Conservation (phyloP, 306 rosid species). For the Citrullus mucosospermus region DNA sequence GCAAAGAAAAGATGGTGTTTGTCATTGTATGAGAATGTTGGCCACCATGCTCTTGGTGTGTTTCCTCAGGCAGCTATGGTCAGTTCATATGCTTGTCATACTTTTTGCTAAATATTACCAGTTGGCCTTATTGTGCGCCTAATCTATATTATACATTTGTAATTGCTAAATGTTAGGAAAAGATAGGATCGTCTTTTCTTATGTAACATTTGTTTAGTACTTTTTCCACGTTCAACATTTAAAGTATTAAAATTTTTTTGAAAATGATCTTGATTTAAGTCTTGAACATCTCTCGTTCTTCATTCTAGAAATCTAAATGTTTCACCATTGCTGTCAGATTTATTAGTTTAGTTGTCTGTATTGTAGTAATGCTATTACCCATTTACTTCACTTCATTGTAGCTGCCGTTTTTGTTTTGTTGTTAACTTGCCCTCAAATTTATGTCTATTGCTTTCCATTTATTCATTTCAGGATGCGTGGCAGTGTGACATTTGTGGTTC, state of each 20-base stretch:
- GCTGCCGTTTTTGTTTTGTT: background rate
- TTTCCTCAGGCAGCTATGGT: constrained; percentile 94
- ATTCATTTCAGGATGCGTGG: constrained; percentile 69
- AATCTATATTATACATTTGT: background rate
- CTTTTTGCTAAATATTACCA: background rate
- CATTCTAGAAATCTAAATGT: background rate
- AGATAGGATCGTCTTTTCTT: background rate
- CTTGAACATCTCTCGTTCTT: background rate
- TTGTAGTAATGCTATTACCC: background rate
- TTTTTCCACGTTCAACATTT: background rate
- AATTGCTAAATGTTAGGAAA: background rate
- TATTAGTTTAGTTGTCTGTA: background rate
- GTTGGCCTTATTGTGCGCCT: background rate
- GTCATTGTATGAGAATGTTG: constrained; percentile 74
- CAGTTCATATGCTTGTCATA: constrained; percentile 8
- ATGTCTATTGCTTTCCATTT: background rate
- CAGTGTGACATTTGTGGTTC: constrained; percentile 88
- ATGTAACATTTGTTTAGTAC: background rate
- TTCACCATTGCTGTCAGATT: background rate
- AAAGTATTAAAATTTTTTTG: background rate
- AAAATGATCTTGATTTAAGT: background rate
- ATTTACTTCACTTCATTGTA: background rate
- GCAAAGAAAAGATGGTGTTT: constrained; percentile 97
- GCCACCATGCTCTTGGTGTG: constrained; percentile 85
- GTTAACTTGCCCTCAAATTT: background rate